Evolutionary conservation across 768 basidiomycete species (phyloP).

Genomic region (Rhizopogon rudus): DNA sequence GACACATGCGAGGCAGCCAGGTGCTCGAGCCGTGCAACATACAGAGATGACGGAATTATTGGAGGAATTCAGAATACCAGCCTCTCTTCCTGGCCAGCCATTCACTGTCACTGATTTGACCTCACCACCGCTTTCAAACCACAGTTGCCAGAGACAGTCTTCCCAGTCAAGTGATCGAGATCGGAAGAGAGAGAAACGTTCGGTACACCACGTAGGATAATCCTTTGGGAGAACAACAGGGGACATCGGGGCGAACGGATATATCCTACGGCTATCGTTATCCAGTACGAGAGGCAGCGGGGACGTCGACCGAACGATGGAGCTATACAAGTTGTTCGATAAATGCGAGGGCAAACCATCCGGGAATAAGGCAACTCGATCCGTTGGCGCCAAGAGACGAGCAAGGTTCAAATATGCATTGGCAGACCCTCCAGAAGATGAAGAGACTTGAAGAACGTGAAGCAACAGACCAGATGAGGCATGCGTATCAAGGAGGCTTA

Average conservation of each 20-base stretch:
- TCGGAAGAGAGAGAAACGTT: constrained; percentile 42
- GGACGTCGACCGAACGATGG: constrained; percentile 5
- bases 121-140: constrained; percentile 48
- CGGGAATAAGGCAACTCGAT: constrained; percentile 48
- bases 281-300: constrained; percentile 25
- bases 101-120: constrained; percentile 7
- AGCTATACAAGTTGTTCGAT: constrained; percentile 11
- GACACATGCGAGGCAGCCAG: neutral
- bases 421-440: constrained; percentile 32
- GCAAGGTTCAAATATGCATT: constrained; percentile 61
- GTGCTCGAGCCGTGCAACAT: neutral
- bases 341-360: constrained; percentile 30
- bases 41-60: neutral
- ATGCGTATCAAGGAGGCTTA: constrained; percentile 7
- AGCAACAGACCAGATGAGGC: constrained; percentile 26
- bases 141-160: constrained; percentile 63
- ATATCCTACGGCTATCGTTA: constrained; percentile 24
- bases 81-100: neutral
- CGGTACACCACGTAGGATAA: constrained; percentile 57
- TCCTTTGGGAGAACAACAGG: constrained; percentile 41
- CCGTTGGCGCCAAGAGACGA: constrained; percentile 49
- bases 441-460: constrained; percentile 44
- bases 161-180: constrained; percentile 53
- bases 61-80: neutral
- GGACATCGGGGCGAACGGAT: constrained; percentile 36